Conservation (phyloP, 2,329 filamentous ascomycete species). For the Ceratocystis lukuohia region DNA sequence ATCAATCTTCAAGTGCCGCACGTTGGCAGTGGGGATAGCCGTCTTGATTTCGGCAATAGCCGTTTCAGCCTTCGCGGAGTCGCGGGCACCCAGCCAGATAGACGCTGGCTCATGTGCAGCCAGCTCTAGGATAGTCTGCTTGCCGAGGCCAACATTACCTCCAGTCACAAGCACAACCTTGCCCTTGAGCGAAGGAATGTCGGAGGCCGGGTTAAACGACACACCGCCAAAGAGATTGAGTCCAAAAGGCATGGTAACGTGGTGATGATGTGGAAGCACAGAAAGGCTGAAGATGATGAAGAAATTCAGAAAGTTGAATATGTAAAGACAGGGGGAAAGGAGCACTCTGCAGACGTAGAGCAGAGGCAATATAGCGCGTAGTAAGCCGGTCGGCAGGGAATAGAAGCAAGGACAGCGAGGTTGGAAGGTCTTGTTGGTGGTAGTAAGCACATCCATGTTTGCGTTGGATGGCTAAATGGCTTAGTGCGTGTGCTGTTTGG, state of each 20-base stretch:
- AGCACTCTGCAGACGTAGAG: background rate
- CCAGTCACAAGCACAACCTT: conserved; percentile 36
- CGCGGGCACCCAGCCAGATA: conserved; percentile 36
- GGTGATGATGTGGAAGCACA: conserved; percentile 12
- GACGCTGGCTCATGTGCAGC: conserved; percentile 30
- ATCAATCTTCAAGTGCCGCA: conserved; percentile 28
- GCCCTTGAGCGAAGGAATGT: conserved; percentile 33
- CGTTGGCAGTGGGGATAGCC: conserved; percentile 14
- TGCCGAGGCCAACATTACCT: conserved; percentile 31
- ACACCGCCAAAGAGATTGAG: conserved; percentile 18
- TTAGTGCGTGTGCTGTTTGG: background rate
- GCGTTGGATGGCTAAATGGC: background rate
- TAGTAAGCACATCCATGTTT: background rate
- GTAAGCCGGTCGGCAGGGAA: background rate
- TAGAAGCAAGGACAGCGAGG: background rate
- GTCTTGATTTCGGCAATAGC: conserved; percentile 17
- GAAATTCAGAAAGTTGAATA: conserved; percentile 1
- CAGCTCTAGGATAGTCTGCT: conserved; percentile 28
- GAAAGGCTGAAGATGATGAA: conserved; percentile 12
- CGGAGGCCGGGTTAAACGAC: conserved; percentile 28
- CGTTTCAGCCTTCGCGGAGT: conserved; percentile 28
- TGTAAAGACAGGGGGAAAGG: background rate
- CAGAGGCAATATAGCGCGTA: background rate
- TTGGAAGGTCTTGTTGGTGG: background rate
- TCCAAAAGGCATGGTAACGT: conserved; percentile 18